Base-by-base conservation (phyloP, 331 rosid genomes). In the Spiraea crenata region DNA sequence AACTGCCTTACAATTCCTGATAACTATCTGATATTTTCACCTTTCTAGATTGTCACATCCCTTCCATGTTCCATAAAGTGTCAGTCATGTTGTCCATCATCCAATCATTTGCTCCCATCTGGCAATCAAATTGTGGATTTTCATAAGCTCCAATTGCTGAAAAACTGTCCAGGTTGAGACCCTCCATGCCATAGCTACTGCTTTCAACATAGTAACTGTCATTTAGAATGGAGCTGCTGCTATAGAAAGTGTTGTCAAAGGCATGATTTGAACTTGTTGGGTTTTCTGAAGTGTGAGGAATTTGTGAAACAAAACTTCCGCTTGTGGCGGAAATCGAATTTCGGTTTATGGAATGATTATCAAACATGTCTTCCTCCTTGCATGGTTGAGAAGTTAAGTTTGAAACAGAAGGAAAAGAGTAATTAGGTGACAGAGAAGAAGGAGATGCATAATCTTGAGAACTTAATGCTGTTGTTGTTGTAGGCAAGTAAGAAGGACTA, bases 1-100 rank as follows among this genome's bases (percentile, higher is more conserved):
- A 3, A 41, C 45, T 41, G 45, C 65, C 79, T 54, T 39, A 74
- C 71, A 70, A 65, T 67, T 70, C 79, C 77, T 76, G 76, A 77
- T 82, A 72, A 62, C 34, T 70, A 54, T 67, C 61, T 54, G 9
- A 41, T 48, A 60, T 67, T 38, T 38, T 7, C n/a, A 46, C 34
- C 25, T 72, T 67, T 57, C 72, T 50, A 75, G 45, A 56, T 68
- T 72, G 58, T 82, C 79, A 85, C 77, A 81, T 73, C 65, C 82
- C 73, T 63, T 82, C 86, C 90, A 89, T 73, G 84, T 88, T 82
- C 98, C 96, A 92, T 35, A 90, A 79, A 67, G 74, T 56, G 39
- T 86, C 89, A 48, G 66, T 82, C 84, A 79, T 73, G 80, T 45
- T 49, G 50, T 75, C 72, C 13, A 71, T 13, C 73, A 79, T 47